Percentiles rank a stretch among this genome's conserved stretches.
These are phyloP conservation scores for Debaryomyces nepalensis DNA, from an alignment of 1,139 yeast species.

Conservation along the genomic window DNA sequence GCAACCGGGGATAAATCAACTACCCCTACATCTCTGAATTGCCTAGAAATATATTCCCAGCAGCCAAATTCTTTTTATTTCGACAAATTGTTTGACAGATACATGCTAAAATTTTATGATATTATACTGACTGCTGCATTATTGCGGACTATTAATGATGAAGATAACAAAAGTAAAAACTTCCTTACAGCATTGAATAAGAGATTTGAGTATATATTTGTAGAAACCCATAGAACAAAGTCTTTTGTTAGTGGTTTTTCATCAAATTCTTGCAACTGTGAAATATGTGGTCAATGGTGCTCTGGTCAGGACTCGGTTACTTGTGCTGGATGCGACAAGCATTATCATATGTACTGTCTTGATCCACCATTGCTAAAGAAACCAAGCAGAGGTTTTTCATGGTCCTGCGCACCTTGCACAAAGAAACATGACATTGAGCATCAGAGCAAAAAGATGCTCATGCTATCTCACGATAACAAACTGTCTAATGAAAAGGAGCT, in stretches of 20 bases:
- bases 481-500: slow-evolving; percentile 44
- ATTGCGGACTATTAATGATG: slow-evolving; percentile 59
- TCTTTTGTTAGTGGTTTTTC: slow-evolving; percentile 67
- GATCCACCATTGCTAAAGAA: slow-evolving; percentile 82
- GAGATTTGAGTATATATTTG: slow-evolving; percentile 73
- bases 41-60: slow-evolving; percentile 55
- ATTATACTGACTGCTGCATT: slow-evolving; percentile 47
- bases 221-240: slow-evolving; percentile 72
- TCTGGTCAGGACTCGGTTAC: slow-evolving; percentile 72
- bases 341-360: slow-evolving; percentile 81
- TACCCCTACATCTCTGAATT: slow-evolving; percentile 23
- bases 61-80: slow-evolving; percentile 80
- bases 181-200: slow-evolving; percentile 67
- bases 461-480: slow-evolving; percentile 51
- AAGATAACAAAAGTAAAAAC: slow-evolving; percentile 57
- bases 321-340: slow-evolving; percentile 76
- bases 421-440: slow-evolving; percentile 41
- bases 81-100: slow-evolving; percentile 83
- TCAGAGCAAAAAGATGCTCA: slow-evolving; percentile 37
- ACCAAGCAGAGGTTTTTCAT: slow-evolving; percentile 87
- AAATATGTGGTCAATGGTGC: slow-evolving; percentile 85
- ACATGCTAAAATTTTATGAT: slow-evolving; percentile 83
- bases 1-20: slow-evolving; percentile 20
- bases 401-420: slow-evolving; percentile 89
- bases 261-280: slow-evolving; percentile 60